These are phyloP conservation scores for Pestalotiopsis sp. DNA, from an alignment of 2,329 filamentous ascomycete genomes.

Conservation along the genomic window DNA sequence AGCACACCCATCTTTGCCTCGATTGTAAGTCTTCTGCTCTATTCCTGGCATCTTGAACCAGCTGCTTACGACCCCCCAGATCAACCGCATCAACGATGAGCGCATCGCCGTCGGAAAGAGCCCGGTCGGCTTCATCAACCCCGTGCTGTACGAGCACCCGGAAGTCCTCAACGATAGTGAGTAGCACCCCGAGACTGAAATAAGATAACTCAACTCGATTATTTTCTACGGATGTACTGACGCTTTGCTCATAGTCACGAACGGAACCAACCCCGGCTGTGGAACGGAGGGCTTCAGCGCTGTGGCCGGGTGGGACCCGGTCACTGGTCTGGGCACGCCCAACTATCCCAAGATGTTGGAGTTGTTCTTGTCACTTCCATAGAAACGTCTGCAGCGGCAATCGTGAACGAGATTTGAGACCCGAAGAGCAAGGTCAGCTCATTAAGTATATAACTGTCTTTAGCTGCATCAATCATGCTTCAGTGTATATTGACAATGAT, in stretches of 20 bases:
- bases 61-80: not conserved
- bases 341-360: constrained; percentile 26
- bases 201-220: not conserved
- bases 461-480: not conserved
- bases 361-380: constrained; percentile 25
- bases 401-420: not conserved
- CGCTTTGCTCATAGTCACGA: constrained; percentile 28
- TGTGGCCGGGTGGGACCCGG: constrained; percentile 37
- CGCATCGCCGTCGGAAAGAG: constrained; percentile 42
- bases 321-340: constrained; percentile 31
- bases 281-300: constrained; percentile 39
- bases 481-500: not conserved
- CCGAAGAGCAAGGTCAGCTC: too few species aligned
- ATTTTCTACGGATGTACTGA: not conserved
- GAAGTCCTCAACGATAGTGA: constrained; percentile 31
- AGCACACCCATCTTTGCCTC: constrained; percentile 46
- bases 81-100: constrained; percentile 51
- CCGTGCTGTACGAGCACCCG: constrained; percentile 44
- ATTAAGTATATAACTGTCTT: not conserved
- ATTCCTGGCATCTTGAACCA: not conserved
- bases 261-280: constrained; percentile 34
- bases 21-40: constrained; percentile 25
- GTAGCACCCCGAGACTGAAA: not conserved
- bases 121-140: constrained; percentile 51
- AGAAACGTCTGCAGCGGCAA: constrained; percentile 15